Evolutionary conservation across 306 rosid genomes (phyloP).

Genomic region (Erythrophleum fordii): DNA sequence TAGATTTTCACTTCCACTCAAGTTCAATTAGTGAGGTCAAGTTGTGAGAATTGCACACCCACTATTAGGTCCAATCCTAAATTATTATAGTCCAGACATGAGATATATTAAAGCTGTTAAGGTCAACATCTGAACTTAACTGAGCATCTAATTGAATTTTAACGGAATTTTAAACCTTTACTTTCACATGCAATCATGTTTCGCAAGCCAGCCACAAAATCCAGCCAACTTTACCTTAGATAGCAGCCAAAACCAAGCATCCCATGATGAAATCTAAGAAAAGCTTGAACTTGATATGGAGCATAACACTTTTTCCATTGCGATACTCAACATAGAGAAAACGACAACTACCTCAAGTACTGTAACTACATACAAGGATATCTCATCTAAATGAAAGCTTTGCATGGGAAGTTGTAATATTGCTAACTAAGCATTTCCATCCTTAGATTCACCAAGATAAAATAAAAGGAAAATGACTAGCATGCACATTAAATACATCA

Average conservation of each 20-base stretch:
- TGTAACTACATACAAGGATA: not conserved
- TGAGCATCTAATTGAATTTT: not conserved
- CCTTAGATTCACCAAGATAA: not conserved
- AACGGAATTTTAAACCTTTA: not conserved
- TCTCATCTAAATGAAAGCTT: not conserved
- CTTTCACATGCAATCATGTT: not conserved
- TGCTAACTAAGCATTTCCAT: not conserved
- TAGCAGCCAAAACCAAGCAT: not conserved
- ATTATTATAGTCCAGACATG: not conserved
- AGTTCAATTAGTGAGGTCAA: not conserved
- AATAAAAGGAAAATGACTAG: not conserved
- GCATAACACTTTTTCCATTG: not conserved
- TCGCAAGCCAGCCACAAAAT: not conserved
- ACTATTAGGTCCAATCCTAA: not conserved
- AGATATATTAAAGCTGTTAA: not conserved
- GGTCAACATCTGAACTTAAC: not conserved
- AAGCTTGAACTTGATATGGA: not conserved
- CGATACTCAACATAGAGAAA: not conserved
- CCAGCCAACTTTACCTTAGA: not conserved
- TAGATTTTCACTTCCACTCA: not conserved
- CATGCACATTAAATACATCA: not conserved
- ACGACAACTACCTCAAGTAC: not conserved
- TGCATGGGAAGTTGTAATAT: not conserved
- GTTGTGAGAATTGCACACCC: not conserved
- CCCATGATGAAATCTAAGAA: not conserved